Evolutionary conservation across 192 early-diverging fungal genomes (phyloP).

Genomic region (Entomortierella beljakovae): DNA sequence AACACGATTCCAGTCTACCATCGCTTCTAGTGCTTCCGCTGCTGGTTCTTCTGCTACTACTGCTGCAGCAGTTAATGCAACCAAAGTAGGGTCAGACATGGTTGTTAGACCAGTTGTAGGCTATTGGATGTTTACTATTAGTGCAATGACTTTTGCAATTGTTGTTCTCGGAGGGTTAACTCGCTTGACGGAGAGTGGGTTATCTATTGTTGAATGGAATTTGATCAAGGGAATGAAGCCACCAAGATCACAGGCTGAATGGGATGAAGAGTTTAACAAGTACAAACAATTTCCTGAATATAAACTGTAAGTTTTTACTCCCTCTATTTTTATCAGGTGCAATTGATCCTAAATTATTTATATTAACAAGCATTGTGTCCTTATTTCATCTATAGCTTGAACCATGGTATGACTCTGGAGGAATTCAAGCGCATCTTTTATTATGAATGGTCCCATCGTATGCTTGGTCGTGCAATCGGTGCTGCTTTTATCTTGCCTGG

Average conservation of each 20-base stretch:
- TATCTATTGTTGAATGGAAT: slow-evolving; percentile 98
- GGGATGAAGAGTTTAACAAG: slow-evolving; percentile 96
- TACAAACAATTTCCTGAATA: slow-evolving; percentile 99
- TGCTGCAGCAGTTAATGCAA: slow-evolving; percentile 4
- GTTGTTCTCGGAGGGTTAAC: slow-evolving; percentile 96
- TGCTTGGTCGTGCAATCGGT: slow-evolving; percentile 94
- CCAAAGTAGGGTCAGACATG: slow-evolving; percentile 9
- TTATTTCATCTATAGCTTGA: slow-evolving; percentile 65
- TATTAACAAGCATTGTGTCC: too few relatives aligned
- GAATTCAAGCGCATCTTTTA: slow-evolving; percentile 99
- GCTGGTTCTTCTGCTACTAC: background rate
- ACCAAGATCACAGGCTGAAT: slow-evolving; percentile 85
- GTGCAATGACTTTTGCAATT: slow-evolving; percentile 91
- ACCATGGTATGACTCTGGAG: slow-evolving; percentile 86
- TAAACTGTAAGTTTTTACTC: slow-evolving; percentile 74
- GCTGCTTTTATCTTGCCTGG: slow-evolving; percentile 88
- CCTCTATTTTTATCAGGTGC: background rate
- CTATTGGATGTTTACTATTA: slow-evolving; percentile 92
- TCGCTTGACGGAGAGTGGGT: slow-evolving; percentile 95
- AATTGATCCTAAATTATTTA: background rate
- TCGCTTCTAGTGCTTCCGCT: slow-evolving; percentile 7
- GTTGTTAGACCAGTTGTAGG: slow-evolving; percentile 77
- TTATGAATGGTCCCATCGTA: slow-evolving; percentile 98
- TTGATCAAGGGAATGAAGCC: slow-evolving; percentile 93
- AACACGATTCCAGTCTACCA: slow-evolving; percentile 49